A percentile compares a stretch with the other conserved stretches of the same genome.
phyloP scores from a whole-genome alignment of 108 stramenopile species.

The Seminavis robusta region DNA sequence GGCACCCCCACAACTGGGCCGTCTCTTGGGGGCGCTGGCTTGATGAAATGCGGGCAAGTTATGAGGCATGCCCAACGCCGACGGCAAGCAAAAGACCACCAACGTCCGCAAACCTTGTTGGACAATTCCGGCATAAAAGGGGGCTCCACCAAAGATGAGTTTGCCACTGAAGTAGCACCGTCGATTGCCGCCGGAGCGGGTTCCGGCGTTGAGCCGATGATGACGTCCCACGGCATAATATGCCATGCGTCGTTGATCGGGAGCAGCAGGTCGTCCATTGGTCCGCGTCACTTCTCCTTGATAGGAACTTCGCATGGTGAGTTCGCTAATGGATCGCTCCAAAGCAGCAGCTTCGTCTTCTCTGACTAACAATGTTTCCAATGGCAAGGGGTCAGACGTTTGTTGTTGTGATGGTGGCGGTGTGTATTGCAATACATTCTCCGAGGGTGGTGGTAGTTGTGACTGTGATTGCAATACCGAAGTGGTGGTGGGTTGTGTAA shows the following conservation, averaged over 20 bases:
- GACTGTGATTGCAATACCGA: too few relatives aligned
- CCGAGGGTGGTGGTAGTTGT: too few relatives aligned
- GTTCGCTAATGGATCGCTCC: conserved; percentile 63
- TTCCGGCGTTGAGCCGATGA: conserved; percentile 42
- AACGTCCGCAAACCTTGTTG: conserved; percentile 79
- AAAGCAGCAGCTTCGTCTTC: conserved; percentile 24
- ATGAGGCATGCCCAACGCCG: conserved; percentile 59
- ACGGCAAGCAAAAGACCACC: conserved; percentile 84
- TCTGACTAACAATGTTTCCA: conserved; percentile 30
- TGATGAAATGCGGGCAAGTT: not conserved
- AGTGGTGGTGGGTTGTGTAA: too few relatives aligned
- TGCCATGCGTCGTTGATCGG: conserved; percentile 74
- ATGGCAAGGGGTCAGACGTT: conserved; percentile 4
- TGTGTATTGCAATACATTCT: too few relatives aligned
- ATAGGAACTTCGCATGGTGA: conserved; percentile 75
- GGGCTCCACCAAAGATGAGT: conserved; percentile 55
- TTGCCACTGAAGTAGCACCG: conserved; percentile 83
- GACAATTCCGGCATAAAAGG: conserved; percentile 82
- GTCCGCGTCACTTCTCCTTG: conserved; percentile 22
- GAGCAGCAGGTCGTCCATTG: conserved; percentile 16
- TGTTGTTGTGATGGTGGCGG: too few relatives aligned
- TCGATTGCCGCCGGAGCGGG: conserved; percentile 60
- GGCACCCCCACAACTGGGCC: not conserved
- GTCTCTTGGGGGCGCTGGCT: conserved; percentile 1
- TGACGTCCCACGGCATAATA: conserved; percentile 85